Base-by-base conservation (phyloP, 768 basidiomycete genomes). In the Suillus variegatus region DNA sequence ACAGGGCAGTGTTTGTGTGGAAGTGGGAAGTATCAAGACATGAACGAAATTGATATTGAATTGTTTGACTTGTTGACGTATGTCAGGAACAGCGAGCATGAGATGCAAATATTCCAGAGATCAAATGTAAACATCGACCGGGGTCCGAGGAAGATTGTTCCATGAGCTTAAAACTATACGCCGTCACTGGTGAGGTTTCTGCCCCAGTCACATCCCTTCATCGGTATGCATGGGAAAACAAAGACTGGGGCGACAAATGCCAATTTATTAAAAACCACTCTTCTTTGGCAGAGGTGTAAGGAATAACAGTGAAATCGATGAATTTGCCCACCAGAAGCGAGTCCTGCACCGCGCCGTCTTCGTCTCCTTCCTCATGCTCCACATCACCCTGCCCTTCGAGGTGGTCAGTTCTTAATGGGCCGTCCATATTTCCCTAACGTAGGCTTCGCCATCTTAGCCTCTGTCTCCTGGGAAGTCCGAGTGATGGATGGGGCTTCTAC, bases 401-500 rank as follows among this genome's bases (percentile, higher is more conserved):
- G 57, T n/a, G 36, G 32, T 4, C 32, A 9, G 7, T 13, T n/a
- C 28, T 63, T 63, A 2, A 38, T 5, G 12, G 32, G 32, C 14
- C 62, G 22, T 36, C 62, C 22, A 22, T 38, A 13, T 35, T 63
- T 63, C 22, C 49, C 84, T 77, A 79, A 79, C 70, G 66, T 43
- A 0, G 20, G 68, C 70, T 56, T 67, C 72, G 20, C 18, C 65
- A 4, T n/a, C n/a, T n/a, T n/a, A n/a, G n/a, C n/a, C n/a, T 66
- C 68, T 61, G 14, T 63, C 61, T 1, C 60, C 49, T 40, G 44
- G 35, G 22, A 61, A 1, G 63, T 36, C 18, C 28, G 38, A 38
- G 72, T 74, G 25, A 83, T 73, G 28, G 75, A 74, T 22, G 78
- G 71, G 22, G 66, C 68, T 49, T 73, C 28, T 28, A 28, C 28